Percentiles rank a stretch among this genome's conserved stretches.
Evolutionary conservation across 2,329 filamentous ascomycete genomes (phyloP).

Genomic region (Microascus cirrosus): DNA sequence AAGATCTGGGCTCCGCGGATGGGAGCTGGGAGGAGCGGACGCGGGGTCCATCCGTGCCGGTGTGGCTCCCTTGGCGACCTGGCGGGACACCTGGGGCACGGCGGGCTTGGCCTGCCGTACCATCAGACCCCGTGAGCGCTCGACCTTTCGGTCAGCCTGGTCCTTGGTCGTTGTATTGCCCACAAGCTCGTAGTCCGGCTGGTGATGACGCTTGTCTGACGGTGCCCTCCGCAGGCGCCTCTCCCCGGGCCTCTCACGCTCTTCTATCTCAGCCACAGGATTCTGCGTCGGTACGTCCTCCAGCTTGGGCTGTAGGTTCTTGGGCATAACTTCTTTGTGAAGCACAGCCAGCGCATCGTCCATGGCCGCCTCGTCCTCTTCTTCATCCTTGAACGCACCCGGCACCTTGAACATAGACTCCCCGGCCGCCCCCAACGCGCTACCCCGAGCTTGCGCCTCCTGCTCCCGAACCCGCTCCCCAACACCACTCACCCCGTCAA

Average conservation of each 20-base stretch:
- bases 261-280: background rate
- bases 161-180: background rate
- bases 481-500: slow-evolving; percentile 47
- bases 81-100: background rate
- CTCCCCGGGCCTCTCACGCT: background rate
- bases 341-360: background rate
- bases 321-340: background rate
- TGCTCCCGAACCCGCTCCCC: slow-evolving; percentile 17
- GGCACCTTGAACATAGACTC: background rate
- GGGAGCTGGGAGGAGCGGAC: background rate
- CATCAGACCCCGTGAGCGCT: background rate
- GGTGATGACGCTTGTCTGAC: background rate
- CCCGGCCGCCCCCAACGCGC: background rate
- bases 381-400: background rate
- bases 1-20: background rate
- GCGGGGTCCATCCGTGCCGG: background rate
- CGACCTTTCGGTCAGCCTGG: background rate
- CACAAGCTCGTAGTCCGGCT: background rate
- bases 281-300: background rate
- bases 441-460: background rate
- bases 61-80: background rate
- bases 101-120: background rate
- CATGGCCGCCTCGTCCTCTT: background rate
- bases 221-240: background rate
- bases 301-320: too few relatives aligned